Evolutionary conservation across 139 green algal species (phyloP), one percentile per base, ranked within the genome.

Genomic region (Chlorella sp.): DNA sequence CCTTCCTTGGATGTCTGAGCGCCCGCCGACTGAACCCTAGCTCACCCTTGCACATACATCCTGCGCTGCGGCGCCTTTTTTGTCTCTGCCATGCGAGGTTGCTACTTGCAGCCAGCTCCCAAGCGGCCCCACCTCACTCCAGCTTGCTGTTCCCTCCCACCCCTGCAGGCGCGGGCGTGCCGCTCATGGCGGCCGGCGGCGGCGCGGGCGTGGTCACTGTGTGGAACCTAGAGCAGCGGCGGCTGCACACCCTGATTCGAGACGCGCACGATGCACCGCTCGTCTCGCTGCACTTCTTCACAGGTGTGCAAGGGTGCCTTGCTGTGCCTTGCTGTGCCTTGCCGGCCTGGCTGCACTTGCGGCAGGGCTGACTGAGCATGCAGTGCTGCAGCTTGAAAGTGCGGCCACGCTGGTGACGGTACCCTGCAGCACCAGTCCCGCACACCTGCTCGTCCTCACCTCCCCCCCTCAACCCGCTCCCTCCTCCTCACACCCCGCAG

Each of bases 201-300:
- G 87, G 84, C 23, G 69, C 86, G 3, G 97, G 97, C 23, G 92
- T 91, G 28, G 86, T 99, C 36, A 97, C 92, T 3, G 83, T 99
- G 17, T 99, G 97, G 96, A 87, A 99, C 88, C 91, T 99, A 67
- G 97, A 99, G 85, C 81, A 92, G 72, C 87, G 91, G 7, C 86
- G 88, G 47, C 90, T 99, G 71, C 91, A 95, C 74, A 90, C 89
- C 0, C 88, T 98, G 28, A 69, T 90, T 16, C 75, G 85, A 2
- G 92, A 95, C 65, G 95, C 95, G 1, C 97, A 99, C 85, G 95
- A 96, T 76, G 80, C 41, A 0, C 79, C 71, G 1, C 78, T 95
- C 51, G 83, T 82, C 13, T 15, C 60, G 18, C 82, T 96, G 18
- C 86, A 95, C 85, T 96, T 96, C 81, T 93, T 97, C 38, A 56